Conservation (phyloP, 1,139 yeast species). For the Diutina pseudorugosa region DNA sequence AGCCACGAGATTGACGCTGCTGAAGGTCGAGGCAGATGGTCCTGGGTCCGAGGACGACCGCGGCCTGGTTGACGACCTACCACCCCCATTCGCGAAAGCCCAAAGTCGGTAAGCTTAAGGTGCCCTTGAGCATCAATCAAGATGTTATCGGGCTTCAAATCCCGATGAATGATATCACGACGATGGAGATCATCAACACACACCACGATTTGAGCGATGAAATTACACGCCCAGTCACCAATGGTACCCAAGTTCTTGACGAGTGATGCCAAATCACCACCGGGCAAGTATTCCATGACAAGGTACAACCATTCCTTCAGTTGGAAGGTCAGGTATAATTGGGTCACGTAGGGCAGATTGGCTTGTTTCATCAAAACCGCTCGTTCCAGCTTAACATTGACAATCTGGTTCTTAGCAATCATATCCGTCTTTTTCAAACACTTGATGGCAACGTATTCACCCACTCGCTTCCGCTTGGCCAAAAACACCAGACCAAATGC, state of each 20-base stretch:
- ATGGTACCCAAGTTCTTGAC: conserved; percentile 69
- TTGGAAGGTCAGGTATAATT: conserved; percentile 80
- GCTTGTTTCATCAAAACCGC: conserved; percentile 97
- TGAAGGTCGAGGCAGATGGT: not conserved
- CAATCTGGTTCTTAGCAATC: conserved; percentile 94
- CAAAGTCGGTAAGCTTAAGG: conserved; percentile 88
- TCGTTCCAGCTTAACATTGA: conserved; percentile 87
- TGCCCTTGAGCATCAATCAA: conserved; percentile 83
- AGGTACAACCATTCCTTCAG: conserved; percentile 75
- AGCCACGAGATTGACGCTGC: not conserved
- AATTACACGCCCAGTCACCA: conserved; percentile 81
- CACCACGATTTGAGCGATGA: conserved; percentile 80
- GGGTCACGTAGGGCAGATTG: conserved; percentile 89
- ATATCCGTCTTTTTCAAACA: conserved; percentile 90
- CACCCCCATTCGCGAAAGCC: conserved; percentile 81
- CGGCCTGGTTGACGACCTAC: conserved; percentile 52
- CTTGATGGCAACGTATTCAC: conserved; percentile 92
- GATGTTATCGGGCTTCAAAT: conserved; percentile 87
- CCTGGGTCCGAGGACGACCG: not conserved
- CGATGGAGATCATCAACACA: conserved; percentile 85
- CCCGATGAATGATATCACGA: conserved; percentile 88
- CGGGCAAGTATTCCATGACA: conserved; percentile 93
- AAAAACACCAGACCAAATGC: conserved; percentile 95
- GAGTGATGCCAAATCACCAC: conserved; percentile 91
- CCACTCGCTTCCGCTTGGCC: conserved; percentile 73